Evolutionary conservation across 2,329 filamentous ascomycete species (phyloP), one percentile per base, ranked within the genome.

Genomic region (Penicillium brevicompactum): DNA sequence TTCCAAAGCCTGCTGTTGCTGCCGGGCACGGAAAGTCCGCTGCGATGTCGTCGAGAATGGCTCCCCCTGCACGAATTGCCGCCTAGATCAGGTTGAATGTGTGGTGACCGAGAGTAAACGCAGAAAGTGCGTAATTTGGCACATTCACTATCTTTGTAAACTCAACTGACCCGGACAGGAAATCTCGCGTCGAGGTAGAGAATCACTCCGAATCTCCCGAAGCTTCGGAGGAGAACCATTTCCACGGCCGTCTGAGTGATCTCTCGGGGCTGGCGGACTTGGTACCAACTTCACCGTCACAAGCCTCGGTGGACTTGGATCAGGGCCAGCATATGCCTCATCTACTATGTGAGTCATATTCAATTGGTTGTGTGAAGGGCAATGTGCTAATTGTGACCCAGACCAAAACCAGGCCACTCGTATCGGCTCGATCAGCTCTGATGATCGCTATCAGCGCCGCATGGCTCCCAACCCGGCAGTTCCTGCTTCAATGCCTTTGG

Each of bases 1-100:
- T n/a, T 91, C 92, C 9, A 90, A 93, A 65, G 92, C 92, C 16
- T 97, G 92, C 73, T 90, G 91, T 59, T 91, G 89, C 66, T 96
- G 92, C 76, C 85, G 92, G 67, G 87, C 89, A 54, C 87, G 92
- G 70, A 97, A 97, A 74, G 92, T 97, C 41, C 86, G 92, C 54
- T 97, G 92, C 78, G 92, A 97, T 78, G 92, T 96, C 53, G 91
- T 94, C 56, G 91, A 96, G 74, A 84, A 86, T 73, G 88, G 89
- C 46, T 88, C 88, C 42, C 91, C 91, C 1, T 96, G 91, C 74
- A 92, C 90, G 53, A 96, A 96, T 74, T 95, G 91, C 76, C 82
- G 90, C 21, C 66, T 80, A 62, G 79, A 81, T 55, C 77, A 79
- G 59, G 78, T 81, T 44, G 74, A 78, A 60, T 81, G 79, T 61